These are phyloP conservation scores for Nakaseomyces uthaithaninus DNA, from an alignment of 1,139 yeast species.

Conservation along the genomic window DNA sequence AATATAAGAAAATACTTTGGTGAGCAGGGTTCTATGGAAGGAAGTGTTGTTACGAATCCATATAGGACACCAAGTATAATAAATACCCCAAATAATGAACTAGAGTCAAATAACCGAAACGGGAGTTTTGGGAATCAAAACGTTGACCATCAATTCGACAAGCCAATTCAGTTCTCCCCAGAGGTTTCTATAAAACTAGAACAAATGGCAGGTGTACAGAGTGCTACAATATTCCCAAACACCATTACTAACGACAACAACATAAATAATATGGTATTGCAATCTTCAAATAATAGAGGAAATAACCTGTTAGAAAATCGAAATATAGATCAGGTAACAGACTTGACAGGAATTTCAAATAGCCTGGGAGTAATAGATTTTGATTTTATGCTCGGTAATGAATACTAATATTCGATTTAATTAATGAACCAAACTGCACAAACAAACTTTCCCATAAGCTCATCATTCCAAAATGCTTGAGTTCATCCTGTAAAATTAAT, in stretches of 20 bases:
- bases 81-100: background rate
- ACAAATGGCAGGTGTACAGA: too few species aligned
- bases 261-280: too few species aligned
- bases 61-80: background rate
- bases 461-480: too few species aligned
- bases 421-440: background rate
- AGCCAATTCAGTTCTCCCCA: too few species aligned
- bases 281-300: too few species aligned
- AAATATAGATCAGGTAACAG: background rate
- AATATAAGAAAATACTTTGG: background rate
- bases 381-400: slow-evolving; percentile 1
- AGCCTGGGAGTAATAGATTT: background rate
- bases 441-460: background rate
- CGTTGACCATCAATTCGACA: background rate
- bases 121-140: background rate
- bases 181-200: too few species aligned
- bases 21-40: too few species aligned
- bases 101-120: background rate
- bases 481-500: too few species aligned
- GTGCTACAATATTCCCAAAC: too few species aligned
- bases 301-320: too few species aligned
- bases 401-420: background rate
- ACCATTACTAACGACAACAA: too few species aligned
- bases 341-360: background rate
- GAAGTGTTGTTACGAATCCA: too few species aligned